Conservation (phyloP, 495 filamentous ascomycete species). For the Trypethelium eluteriae region DNA sequence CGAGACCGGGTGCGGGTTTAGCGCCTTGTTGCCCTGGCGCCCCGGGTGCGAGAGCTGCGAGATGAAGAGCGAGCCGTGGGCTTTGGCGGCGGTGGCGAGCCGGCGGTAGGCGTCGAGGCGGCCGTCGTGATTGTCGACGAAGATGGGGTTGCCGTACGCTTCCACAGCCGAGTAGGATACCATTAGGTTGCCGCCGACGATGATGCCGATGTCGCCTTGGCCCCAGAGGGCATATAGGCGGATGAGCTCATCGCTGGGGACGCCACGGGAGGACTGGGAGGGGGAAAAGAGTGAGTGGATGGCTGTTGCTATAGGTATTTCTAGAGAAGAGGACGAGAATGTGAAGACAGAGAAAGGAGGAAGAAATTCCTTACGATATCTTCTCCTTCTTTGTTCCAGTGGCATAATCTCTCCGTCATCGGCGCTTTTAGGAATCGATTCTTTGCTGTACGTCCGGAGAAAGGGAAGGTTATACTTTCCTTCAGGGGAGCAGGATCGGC, state of each 20-base stretch:
- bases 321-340: background rate
- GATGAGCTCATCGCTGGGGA: constrained; percentile 23
- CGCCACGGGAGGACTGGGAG: constrained; percentile 15
- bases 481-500: constrained; percentile 17
- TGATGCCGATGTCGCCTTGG: constrained; percentile 26
- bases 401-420: constrained; percentile 25
- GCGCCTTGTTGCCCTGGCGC: constrained; percentile 23
- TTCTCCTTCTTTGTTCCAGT: constrained; percentile 23
- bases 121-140: constrained; percentile 23
- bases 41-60: constrained; percentile 28
- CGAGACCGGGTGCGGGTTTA: constrained; percentile 27
- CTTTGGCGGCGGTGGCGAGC: constrained; percentile 18
- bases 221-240: constrained; percentile 26
- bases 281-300: background rate
- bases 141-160: constrained; percentile 24
- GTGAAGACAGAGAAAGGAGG: background rate
- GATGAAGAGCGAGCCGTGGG: constrained; percentile 23
- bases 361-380: constrained; percentile 9
- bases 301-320: background rate
- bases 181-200: constrained; percentile 27
- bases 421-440: constrained; percentile 26
- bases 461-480: constrained; percentile 22
- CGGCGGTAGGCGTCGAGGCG: constrained; percentile 20
- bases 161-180: constrained; percentile 23
- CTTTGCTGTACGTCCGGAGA: constrained; percentile 25